phyloP scores from a whole-genome alignment of 1,284 basidiomycete genomes.

The Microbotryomycetes sp. region DNA sequence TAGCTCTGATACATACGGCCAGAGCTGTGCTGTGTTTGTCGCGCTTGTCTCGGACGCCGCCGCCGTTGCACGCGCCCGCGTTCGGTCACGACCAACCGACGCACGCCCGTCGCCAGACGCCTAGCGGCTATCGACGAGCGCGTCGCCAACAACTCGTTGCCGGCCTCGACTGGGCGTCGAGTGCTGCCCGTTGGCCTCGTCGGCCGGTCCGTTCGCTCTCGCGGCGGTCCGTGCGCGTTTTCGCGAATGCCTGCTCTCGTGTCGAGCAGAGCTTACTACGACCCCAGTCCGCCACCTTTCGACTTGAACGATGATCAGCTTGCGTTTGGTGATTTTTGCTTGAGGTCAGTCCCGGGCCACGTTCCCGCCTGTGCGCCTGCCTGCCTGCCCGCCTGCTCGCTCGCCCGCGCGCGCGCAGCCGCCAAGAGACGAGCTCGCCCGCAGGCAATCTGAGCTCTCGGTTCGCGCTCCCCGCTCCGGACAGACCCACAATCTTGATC shows the following conservation, averaged over 20 bases:
- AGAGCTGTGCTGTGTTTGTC: too few species aligned
- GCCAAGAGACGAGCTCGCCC: not conserved
- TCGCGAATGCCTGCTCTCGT: not conserved
- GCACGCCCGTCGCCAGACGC: too few species aligned
- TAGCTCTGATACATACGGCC: too few species aligned
- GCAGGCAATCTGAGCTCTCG: not conserved
- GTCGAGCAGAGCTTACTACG: not conserved
- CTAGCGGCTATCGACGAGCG: too few species aligned
- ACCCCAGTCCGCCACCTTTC: not conserved
- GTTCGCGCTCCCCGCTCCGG: not conserved
- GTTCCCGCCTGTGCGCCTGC: not conserved
- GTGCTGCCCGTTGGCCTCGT: too few species aligned
- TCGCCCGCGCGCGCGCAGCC: not conserved
- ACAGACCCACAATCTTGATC: not conserved
- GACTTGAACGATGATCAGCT: slow-evolving; percentile 12
- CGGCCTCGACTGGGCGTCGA: too few species aligned
- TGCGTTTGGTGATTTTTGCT: slow-evolving; percentile 28
- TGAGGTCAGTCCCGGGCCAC: slow-evolving; percentile 21
- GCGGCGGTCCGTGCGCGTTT: not conserved
- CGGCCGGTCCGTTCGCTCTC: too few species aligned
- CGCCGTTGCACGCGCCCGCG: too few species aligned
- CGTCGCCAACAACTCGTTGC: too few species aligned
- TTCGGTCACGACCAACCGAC: too few species aligned
- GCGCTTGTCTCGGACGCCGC: too few species aligned
- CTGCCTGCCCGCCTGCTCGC: too few species aligned